phyloP scores from a whole-genome alignment of 257 asterid species.

The Salvia hispanica region DNA sequence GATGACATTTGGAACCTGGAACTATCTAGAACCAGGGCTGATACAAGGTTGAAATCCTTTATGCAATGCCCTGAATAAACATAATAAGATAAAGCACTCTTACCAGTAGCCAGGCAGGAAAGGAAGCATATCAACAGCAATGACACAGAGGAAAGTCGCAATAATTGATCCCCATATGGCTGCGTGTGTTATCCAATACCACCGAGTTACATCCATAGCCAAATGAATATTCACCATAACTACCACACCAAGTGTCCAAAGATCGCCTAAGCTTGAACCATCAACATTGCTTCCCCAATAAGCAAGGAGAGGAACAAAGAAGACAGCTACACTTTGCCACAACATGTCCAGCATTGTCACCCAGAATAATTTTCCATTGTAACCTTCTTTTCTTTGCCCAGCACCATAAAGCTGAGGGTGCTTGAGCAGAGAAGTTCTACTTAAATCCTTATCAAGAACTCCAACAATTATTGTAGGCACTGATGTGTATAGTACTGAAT shows the following conservation, averaged over 20 bases:
- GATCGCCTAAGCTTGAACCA: slow-evolving; percentile 88
- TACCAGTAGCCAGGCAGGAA: slow-evolving; percentile 91
- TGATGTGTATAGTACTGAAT: slow-evolving; percentile 82
- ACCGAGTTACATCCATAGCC: slow-evolving; percentile 85
- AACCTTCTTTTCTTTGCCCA: slow-evolving; percentile 89
- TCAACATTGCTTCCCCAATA: slow-evolving; percentile 74
- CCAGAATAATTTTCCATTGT: slow-evolving; percentile 79
- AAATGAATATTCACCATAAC: slow-evolving; percentile 80
- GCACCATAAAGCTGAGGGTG: slow-evolving; percentile 88
- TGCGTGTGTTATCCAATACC: slow-evolving; percentile 92
- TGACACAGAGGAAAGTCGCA: slow-evolving; percentile 78
- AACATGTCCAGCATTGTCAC: slow-evolving; percentile 74
- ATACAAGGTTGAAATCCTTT: too few relatives aligned
- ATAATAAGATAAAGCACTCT: slow-evolving; percentile 15
- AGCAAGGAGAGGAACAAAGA: slow-evolving; percentile 73
- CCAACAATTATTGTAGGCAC: slow-evolving; percentile 87
- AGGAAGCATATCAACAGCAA: slow-evolving; percentile 66
- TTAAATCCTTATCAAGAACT: slow-evolving; percentile 84
- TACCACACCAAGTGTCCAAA: slow-evolving; percentile 87
- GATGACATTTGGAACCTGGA: too few relatives aligned
- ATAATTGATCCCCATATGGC: slow-evolving; percentile 91
- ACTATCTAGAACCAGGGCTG: too few relatives aligned
- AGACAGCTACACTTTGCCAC: slow-evolving; percentile 89
- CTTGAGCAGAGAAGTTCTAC: slow-evolving; percentile 68
- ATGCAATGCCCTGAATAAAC: not conserved